phyloP scores from a whole-genome alignment of 2,329 filamentous ascomycete species.

The Aspergillus puulaauensis region DNA sequence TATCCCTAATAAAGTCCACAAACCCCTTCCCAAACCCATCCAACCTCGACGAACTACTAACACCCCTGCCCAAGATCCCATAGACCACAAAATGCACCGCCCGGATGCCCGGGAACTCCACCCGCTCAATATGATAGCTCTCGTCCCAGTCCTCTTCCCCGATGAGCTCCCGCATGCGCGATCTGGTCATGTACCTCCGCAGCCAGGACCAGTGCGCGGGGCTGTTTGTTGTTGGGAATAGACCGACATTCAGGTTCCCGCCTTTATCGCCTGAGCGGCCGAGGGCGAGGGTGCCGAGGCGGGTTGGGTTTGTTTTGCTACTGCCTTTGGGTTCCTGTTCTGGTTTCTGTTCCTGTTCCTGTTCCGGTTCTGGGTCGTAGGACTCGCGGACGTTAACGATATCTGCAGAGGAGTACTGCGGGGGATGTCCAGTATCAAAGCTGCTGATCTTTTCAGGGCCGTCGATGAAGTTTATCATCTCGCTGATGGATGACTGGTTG shows the following conservation, averaged over 20 bases:
- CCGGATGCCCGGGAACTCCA: slow-evolving; percentile 46
- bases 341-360: background rate
- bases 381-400: slow-evolving; percentile 10
- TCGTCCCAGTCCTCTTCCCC: slow-evolving; percentile 45
- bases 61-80: slow-evolving; percentile 47
- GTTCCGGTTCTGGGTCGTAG: slow-evolving; percentile 16
- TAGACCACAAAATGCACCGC: slow-evolving; percentile 56
- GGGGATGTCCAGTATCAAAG: slow-evolving; percentile 18
- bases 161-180: slow-evolving; percentile 40
- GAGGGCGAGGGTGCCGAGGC: slow-evolving; percentile 45
- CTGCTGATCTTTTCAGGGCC: background rate
- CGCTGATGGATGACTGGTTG: slow-evolving; percentile 27
- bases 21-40: slow-evolving; percentile 56
- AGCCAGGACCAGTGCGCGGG: slow-evolving; percentile 29
- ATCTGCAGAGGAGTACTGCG: slow-evolving; percentile 1
- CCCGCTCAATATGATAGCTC: slow-evolving; percentile 44
- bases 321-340: background rate
- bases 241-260: slow-evolving; percentile 43
- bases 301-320: slow-evolving; percentile 27
- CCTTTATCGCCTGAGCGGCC: slow-evolving; percentile 45
- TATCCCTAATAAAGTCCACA: slow-evolving; percentile 51
- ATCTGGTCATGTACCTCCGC: slow-evolving; percentile 40
- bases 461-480: slow-evolving; percentile 26
- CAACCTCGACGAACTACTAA: slow-evolving; percentile 50
- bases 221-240: slow-evolving; percentile 30